Percentiles rank a stretch among this genome's conserved stretches.
Evolutionary conservation across 148 eudicot genomes (phyloP).

Genomic region (Vaccinium corymbosum): DNA sequence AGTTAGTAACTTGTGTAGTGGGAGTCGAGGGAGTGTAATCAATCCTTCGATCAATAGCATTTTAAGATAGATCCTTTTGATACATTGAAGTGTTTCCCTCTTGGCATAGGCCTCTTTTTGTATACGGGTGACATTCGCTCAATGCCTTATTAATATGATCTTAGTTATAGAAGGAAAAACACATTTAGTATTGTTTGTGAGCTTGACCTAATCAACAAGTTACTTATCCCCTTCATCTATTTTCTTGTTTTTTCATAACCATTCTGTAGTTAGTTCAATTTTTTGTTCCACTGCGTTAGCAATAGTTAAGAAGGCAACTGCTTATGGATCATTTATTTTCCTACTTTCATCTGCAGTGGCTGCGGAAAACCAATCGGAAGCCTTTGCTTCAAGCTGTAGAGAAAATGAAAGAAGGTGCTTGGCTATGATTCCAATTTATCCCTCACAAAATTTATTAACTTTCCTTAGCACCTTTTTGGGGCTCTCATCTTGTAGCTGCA

Average conservation of each 20-base stretch:
- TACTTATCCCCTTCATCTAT: neutral
- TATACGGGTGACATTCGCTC: neutral
- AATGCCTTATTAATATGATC: neutral
- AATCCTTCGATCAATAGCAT: neutral
- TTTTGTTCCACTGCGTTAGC: neutral
- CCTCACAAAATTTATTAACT: neutral
- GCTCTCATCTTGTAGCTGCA: constrained; percentile 13
- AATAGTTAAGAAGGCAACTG: neutral
- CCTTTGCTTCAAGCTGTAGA: constrained; percentile 92
- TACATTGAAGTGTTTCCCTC: neutral
- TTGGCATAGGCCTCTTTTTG: neutral
- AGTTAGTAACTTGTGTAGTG: neutral
- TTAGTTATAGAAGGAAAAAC: neutral
- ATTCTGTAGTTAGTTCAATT: neutral
- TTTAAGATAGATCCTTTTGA: neutral
- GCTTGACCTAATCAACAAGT: constrained; percentile 3
- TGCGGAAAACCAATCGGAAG: constrained; percentile 67
- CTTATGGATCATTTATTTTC: neutral
- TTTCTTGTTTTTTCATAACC: neutral
- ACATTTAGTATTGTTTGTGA: neutral
- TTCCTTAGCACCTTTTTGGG: neutral
- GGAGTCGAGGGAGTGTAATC: neutral
- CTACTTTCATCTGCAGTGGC: constrained; percentile 54
- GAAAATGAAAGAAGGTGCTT: constrained; percentile 97
- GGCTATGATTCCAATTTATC: neutral